Conservation (phyloP, 192 early-diverging fungal genomes). For the Entomortierella beljakovae region DNA sequence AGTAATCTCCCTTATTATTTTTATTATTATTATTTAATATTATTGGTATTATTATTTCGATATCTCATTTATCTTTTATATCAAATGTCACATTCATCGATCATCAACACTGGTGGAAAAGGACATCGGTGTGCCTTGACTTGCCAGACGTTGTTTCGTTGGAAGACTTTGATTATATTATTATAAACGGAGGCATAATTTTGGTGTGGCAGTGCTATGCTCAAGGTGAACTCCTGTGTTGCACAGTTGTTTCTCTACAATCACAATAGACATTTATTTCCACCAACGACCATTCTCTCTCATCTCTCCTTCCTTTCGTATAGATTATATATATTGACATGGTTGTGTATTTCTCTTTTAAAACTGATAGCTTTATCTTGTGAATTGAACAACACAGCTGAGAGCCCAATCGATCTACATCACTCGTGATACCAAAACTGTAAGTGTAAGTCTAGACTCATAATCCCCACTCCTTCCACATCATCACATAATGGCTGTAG, state of each 20-base stretch:
- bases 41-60: not conserved
- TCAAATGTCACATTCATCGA: not conserved
- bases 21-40: not conserved
- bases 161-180: not conserved
- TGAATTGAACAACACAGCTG: not conserved
- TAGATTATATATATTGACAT: not conserved
- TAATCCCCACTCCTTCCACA: not conserved
- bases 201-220: not conserved
- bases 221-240: too few species aligned
- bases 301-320: not conserved
- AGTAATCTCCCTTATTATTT: not conserved
- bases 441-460: not conserved
- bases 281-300: not conserved
- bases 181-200: not conserved
- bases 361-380: not conserved
- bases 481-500: not conserved
- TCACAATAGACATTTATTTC: too few species aligned
- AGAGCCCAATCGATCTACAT: slow-evolving; percentile 1
- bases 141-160: not conserved
- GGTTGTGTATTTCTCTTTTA: not conserved
- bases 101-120: not conserved
- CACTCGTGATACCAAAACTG: not conserved
- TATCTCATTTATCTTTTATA: not conserved
- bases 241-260: too few species aligned
- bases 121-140: slow-evolving; percentile 5